phyloP scores from a whole-genome alignment of 208 protist species.

The Acanthamoeba triangularis region DNA sequence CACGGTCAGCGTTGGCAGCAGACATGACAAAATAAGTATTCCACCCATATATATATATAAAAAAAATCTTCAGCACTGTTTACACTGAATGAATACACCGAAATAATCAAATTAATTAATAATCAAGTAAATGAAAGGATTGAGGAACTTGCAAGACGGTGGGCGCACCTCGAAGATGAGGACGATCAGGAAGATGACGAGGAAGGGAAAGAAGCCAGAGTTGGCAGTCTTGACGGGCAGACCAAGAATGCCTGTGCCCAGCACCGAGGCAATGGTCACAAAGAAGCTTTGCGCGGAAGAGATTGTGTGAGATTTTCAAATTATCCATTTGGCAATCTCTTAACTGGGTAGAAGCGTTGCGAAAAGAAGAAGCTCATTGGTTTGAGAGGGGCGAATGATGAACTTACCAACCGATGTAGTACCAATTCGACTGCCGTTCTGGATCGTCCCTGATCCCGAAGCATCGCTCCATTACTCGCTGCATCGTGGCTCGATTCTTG shows the following conservation, averaged over 20 bases:
- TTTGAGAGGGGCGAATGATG: not conserved
- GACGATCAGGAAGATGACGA: constrained; percentile 80
- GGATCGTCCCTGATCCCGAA: constrained; percentile 50
- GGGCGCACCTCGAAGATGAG: not conserved
- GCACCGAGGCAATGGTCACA: constrained; percentile 85
- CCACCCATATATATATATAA: too few species aligned
- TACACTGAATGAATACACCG: too few species aligned
- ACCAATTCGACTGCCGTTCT: constrained; percentile 18
- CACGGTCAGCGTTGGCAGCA: not conserved
- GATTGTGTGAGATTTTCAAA: not conserved
- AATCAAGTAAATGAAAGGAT: not conserved
- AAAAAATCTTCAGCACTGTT: too few species aligned
- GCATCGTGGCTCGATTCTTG: not conserved
- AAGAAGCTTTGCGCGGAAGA: constrained; percentile 77
- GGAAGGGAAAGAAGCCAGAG: constrained; percentile 85
- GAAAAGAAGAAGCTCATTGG: not conserved
- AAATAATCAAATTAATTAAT: not conserved
- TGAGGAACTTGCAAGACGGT: not conserved
- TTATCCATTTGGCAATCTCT: not conserved
- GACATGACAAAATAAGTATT: too few species aligned
- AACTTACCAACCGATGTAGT: constrained; percentile 29
- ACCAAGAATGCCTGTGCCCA: constrained; percentile 88
- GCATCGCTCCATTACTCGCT: not conserved
- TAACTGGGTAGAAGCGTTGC: not conserved
- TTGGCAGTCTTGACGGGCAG: constrained; percentile 84